A percentile compares a stretch with the other conserved stretches of the same genome.
phyloP scores from a whole-genome alignment of 345 rosid species.

The Microthlaspi erraticum region DNA sequence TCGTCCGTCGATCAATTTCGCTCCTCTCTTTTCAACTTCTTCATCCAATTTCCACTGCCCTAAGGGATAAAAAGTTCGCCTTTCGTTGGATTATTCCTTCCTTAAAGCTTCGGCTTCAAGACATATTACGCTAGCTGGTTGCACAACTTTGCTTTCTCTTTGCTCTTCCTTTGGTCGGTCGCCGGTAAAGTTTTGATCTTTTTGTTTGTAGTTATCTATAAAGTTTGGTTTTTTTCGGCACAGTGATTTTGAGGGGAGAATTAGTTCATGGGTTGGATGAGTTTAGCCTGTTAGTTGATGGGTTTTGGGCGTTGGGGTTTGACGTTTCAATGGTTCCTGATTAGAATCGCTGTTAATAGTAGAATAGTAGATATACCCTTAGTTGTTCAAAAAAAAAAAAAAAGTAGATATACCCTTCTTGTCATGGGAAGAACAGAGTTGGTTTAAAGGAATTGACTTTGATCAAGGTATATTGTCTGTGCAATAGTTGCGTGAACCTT shows the following conservation, averaged over 20 bases:
- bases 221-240: constrained; percentile 25
- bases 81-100: constrained; percentile 1
- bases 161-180: constrained; percentile 33
- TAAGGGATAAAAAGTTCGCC: not conserved
- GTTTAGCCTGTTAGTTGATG: constrained; percentile 10
- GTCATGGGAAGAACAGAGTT: not conserved
- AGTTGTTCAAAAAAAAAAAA: too few species aligned
- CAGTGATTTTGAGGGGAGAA: constrained; percentile 12
- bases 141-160: constrained; percentile 30
- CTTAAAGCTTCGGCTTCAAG: constrained; percentile 10
- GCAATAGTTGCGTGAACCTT: constrained; percentile 18
- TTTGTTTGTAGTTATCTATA: constrained; percentile 3
- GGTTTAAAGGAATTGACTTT: constrained; percentile 27
- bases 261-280: constrained; percentile 26
- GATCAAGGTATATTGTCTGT: constrained; percentile 14
- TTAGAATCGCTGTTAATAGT: not conserved
- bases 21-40: constrained; percentile 13
- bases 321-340: constrained; percentile 9
- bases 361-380: too few species aligned
- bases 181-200: constrained; percentile 43
- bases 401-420: constrained; percentile 10
- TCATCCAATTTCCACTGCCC: constrained; percentile 33
- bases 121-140: constrained; percentile 12
- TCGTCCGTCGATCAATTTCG: constrained; percentile 29
- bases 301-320: constrained; percentile 20